These are phyloP conservation scores for Asterophora parasitica DNA, from an alignment of 768 basidiomycete species.

Conservation along the genomic window DNA sequence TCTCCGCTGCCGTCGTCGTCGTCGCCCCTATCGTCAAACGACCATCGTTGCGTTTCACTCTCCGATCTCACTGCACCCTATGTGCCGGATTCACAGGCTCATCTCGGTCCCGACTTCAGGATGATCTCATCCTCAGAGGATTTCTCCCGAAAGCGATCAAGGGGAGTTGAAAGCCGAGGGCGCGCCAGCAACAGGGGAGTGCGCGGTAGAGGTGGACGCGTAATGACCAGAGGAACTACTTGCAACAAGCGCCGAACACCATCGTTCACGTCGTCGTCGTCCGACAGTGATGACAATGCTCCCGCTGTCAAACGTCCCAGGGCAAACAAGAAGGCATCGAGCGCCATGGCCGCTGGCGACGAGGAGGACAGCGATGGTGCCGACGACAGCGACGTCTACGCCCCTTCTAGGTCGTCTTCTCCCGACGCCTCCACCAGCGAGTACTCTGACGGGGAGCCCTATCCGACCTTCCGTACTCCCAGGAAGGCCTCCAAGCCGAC, in stretches of 20 bases:
- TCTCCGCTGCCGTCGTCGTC: constrained; percentile 3
- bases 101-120: background rate
- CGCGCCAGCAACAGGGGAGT: background rate
- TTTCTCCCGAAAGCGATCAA: constrained; percentile 8
- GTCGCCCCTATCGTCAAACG: constrained; percentile 2
- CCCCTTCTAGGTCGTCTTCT: constrained; percentile 19
- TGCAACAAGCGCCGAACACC: constrained; percentile 9
- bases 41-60: constrained; percentile 12
- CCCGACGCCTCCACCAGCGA: constrained; percentile 14
- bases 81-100: constrained; percentile 6
- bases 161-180: constrained; percentile 1
- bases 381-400: constrained; percentile 16
- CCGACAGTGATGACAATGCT: constrained; percentile 2
- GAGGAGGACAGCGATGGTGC: constrained; percentile 13
- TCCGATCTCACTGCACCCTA: constrained; percentile 18
- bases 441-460: constrained; percentile 13
- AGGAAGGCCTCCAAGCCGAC: constrained; percentile 1
- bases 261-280: constrained; percentile 14
- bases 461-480: background rate
- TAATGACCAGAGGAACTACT: background rate
- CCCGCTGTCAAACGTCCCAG: constrained; percentile 11
- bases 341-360: constrained; percentile 3
- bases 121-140: constrained; percentile 2
- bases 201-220: background rate
- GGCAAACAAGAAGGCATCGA: constrained; percentile 1